Conservation (phyloP, 352 stramenopile species). For the Phytophthora idaei region DNA sequence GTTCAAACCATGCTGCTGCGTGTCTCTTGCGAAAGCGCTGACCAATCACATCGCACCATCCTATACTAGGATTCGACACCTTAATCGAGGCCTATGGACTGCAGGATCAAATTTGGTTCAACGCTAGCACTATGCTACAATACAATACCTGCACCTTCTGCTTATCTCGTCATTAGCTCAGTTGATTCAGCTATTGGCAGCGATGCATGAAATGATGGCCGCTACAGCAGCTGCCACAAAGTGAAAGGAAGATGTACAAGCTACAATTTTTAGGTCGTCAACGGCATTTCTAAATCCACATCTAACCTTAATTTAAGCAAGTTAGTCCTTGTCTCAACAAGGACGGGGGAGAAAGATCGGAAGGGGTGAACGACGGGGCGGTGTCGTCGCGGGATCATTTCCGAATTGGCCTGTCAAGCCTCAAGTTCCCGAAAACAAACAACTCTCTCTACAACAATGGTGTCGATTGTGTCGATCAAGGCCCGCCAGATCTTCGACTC, state of each 20-base stretch:
- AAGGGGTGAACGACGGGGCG: constrained; percentile 6
- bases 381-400: constrained; percentile 20
- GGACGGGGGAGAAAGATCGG: constrained; percentile 23
- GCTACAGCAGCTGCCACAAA: too few species aligned
- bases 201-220: too few species aligned
- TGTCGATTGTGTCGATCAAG: constrained; percentile 89
- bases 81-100: too few species aligned
- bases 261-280: too few species aligned
- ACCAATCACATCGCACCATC: constrained; percentile 10
- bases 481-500: constrained; percentile 98
- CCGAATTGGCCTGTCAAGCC: constrained; percentile 26
- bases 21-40: constrained; percentile 23
- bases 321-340: constrained; percentile 1
- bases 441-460: constrained; percentile 38
- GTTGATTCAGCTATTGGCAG: too few species aligned
- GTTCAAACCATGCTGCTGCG: constrained; percentile 6
- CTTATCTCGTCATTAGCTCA: too few species aligned
- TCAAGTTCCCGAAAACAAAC: constrained; percentile 39
- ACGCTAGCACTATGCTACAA: too few species aligned
- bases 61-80: constrained; percentile 1
- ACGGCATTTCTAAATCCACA: constrained; percentile 1
- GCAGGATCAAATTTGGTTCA: too few species aligned
- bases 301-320: constrained; percentile 15
- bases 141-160: too few species aligned
- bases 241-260: too few species aligned